Percentiles rank a stretch among this genome's conserved stretches.
phyloP scores from a whole-genome alignment of 352 stramenopile species.

The Elongisporangium undulatum region DNA sequence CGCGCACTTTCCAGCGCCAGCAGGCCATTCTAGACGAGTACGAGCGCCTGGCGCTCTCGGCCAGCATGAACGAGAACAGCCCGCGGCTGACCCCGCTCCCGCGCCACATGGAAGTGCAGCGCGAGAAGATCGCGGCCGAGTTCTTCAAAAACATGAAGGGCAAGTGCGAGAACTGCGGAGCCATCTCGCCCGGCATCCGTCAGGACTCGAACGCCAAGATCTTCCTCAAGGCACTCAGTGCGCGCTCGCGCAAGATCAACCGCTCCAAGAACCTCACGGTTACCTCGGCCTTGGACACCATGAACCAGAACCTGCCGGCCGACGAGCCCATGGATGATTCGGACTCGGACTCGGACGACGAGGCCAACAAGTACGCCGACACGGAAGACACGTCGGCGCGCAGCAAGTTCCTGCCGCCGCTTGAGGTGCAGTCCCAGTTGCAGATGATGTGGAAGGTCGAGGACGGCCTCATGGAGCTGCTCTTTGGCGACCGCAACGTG shows the following conservation, averaged over 20 bases:
- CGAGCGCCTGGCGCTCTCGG: slow-evolving; percentile 77
- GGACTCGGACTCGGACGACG: slow-evolving; percentile 78
- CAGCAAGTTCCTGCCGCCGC: slow-evolving; percentile 93
- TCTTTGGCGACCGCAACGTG: slow-evolving; percentile 88
- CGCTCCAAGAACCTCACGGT: slow-evolving; percentile 80
- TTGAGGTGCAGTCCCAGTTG: slow-evolving; percentile 95
- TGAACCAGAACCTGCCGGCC: slow-evolving; percentile 63
- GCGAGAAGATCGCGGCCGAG: slow-evolving; percentile 78
- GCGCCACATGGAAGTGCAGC: slow-evolving; percentile 63
- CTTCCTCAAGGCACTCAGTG: slow-evolving; percentile 91
- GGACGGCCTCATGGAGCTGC: slow-evolving; percentile 88
- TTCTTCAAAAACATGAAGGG: slow-evolving; percentile 92
- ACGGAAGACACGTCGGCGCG: slow-evolving; percentile 61
- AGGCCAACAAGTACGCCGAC: slow-evolving; percentile 41
- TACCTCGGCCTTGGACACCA: slow-evolving; percentile 77
- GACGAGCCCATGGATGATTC: slow-evolving; percentile 39
- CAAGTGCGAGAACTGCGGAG: slow-evolving; percentile 97
- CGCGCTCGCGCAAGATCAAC: slow-evolving; percentile 77
- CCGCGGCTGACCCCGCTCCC: slow-evolving; percentile 38
- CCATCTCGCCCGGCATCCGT: slow-evolving; percentile 92
- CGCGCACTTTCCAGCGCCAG: slow-evolving; percentile 71
- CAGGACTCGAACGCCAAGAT: slow-evolving; percentile 98
- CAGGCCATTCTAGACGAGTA: slow-evolving; percentile 89
- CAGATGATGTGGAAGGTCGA: slow-evolving; percentile 94
- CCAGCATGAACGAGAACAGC: slow-evolving; percentile 18